Evolutionary conservation across 345 rosid species (phyloP).

Genomic region (Acer campestre): DNA sequence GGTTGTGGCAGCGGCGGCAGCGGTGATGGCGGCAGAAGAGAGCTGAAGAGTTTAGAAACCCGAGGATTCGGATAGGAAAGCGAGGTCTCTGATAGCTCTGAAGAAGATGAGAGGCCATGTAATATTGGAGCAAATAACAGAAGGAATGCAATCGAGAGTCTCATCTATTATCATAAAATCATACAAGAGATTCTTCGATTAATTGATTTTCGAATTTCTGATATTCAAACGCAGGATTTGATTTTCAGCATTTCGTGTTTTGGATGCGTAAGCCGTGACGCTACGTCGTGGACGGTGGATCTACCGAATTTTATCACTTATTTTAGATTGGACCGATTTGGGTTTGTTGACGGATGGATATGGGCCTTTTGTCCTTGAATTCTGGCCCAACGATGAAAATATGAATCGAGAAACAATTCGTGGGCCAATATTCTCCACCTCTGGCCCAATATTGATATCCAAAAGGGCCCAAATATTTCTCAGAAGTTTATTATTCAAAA

Average conservation of each 20-base stretch:
- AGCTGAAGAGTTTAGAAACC: slow-evolving; percentile 24
- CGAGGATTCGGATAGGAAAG: slow-evolving; percentile 21
- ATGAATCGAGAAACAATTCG: no score
- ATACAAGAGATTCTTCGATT: not conserved
- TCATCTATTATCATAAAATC: slow-evolving; percentile 38
- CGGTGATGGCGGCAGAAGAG: slow-evolving; percentile 36
- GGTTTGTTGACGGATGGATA: not conserved
- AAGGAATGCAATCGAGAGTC: slow-evolving; percentile 40
- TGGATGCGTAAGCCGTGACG: not conserved
- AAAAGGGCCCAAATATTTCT: no score
- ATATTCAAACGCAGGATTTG: not conserved
- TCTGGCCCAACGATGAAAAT: no score
- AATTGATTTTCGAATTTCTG: not conserved
- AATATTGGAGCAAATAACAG: slow-evolving; percentile 37
- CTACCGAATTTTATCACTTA: not conserved
- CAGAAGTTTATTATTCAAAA: no score
- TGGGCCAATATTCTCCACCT: no score
- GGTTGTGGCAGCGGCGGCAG: slow-evolving; percentile 10
- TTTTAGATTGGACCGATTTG: not conserved
- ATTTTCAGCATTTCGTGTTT: not conserved
- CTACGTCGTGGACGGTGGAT: not conserved
- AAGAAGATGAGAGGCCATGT: slow-evolving; percentile 31
- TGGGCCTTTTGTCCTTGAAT: no score
- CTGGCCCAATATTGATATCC: no score
- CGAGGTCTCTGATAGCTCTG: slow-evolving; percentile 42